A percentile compares a stretch with the other conserved stretches of the same genome.
phyloP scores from a whole-genome alignment of 2,329 filamentous ascomycete species.

The Cladosporium velox region DNA sequence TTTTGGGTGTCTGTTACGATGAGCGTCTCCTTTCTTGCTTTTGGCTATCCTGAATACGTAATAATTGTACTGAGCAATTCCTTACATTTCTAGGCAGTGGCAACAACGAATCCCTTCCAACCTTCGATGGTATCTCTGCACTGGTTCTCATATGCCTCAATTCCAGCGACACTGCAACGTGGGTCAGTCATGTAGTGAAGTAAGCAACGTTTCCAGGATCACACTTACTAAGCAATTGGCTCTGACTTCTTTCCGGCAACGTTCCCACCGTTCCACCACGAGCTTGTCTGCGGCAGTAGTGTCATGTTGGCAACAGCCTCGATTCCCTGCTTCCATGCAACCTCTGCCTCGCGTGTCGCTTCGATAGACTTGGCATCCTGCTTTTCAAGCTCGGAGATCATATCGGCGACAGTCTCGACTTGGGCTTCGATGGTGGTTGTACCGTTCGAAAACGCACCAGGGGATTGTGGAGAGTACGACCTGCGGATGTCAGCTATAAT shows the following conservation, averaged over 20 bases:
- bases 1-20: neutral
- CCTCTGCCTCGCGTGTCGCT: slow-evolving; percentile 44
- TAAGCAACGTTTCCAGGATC: neutral
- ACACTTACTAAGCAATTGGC: slow-evolving; percentile 40
- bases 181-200: neutral
- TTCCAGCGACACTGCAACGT: slow-evolving; percentile 27
- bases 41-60: neutral
- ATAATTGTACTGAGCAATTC: neutral
- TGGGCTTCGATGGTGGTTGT: slow-evolving; percentile 49
- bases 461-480: slow-evolving; percentile 33
- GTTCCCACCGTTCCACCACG: slow-evolving; percentile 45
- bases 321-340: slow-evolving; percentile 41
- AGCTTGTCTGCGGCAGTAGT: slow-evolving; percentile 35
- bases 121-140: slow-evolving; percentile 42
- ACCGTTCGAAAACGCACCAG: slow-evolving; percentile 50
- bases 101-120: slow-evolving; percentile 37
- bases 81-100: slow-evolving; percentile 1
- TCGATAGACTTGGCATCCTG: slow-evolving; percentile 45
- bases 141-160: slow-evolving; percentile 41
- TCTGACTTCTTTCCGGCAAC: slow-evolving; percentile 47
- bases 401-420: slow-evolving; percentile 48
- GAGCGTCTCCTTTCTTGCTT: neutral
- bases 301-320: slow-evolving; percentile 33
- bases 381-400: slow-evolving; percentile 42
- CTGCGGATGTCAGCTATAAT: neutral